A percentile compares a stretch with the other conserved stretches of the same genome.
These are phyloP conservation scores for Taiwanofungus camphoratus DNA, from an alignment of 1,284 basidiomycete genomes.

Conservation along the genomic window DNA sequence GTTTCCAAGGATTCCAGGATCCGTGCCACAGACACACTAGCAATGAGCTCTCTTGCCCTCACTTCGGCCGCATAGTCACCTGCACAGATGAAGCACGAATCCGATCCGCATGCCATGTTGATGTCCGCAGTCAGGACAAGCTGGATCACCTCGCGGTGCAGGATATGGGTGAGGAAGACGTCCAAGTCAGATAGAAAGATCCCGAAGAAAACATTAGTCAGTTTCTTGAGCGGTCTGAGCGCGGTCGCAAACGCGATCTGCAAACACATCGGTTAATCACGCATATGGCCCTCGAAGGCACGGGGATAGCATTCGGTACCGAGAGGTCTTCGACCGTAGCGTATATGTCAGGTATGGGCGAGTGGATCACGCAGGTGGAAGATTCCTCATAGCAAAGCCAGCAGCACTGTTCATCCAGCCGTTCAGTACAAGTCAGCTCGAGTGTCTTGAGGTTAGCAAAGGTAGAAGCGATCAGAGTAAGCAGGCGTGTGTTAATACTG, in stretches of 20 bases:
- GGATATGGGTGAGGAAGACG: constrained; percentile 38
- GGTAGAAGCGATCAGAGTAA: constrained; percentile 38
- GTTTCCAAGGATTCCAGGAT: constrained; percentile 37
- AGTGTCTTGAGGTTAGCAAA: constrained; percentile 43
- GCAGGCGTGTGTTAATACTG: constrained; percentile 43
- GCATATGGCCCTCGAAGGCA: not conserved
- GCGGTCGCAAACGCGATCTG: constrained; percentile 27
- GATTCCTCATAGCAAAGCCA: constrained; percentile 60
- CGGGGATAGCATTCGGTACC: constrained; percentile 44
- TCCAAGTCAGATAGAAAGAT: constrained; percentile 48
- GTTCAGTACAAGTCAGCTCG: constrained; percentile 50
- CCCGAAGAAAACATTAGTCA: constrained; percentile 53
- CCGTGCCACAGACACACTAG: constrained; percentile 36
- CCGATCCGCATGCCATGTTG: constrained; percentile 28
- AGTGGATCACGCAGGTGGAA: constrained; percentile 47
- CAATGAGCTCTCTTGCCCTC: constrained; percentile 37
- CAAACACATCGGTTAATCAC: not conserved
- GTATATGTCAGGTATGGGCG: constrained; percentile 52
- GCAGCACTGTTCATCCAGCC: constrained; percentile 51
- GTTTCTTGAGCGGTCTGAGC: constrained; percentile 34
- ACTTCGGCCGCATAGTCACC: constrained; percentile 23
- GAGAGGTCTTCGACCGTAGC: constrained; percentile 36
- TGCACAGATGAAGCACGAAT: constrained; percentile 29
- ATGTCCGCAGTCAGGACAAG: constrained; percentile 31
- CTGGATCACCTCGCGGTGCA: constrained; percentile 33